Evolutionary conservation across 495 filamentous ascomycete species (phyloP).

Genomic region (Hyaloscypha hepaticicola): DNA sequence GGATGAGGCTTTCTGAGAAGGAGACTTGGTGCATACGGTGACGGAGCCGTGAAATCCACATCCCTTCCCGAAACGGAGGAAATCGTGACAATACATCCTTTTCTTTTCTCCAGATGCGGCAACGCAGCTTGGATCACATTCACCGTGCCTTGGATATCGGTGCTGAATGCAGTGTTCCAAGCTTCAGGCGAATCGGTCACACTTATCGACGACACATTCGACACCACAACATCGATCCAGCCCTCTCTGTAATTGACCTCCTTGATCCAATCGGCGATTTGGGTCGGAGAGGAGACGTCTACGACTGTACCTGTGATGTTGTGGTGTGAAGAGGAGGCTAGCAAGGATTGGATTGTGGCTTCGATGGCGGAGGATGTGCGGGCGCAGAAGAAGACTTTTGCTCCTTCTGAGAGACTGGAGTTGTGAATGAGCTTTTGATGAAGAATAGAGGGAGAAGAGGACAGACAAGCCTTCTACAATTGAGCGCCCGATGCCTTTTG

Average conservation of each 20-base stretch:
- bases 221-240: conserved; percentile 2
- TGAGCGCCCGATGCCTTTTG: conserved; percentile 6
- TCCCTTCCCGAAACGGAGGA: conserved; percentile 4
- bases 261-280: not conserved
- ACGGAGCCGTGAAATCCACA: conserved; percentile 8
- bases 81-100: conserved; percentile 3
- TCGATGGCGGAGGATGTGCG: not conserved
- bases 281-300: not conserved
- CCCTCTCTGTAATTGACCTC: too few relatives aligned
- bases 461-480: conserved; percentile 7
- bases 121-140: not conserved
- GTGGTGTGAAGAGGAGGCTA: not conserved
- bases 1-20: too few relatives aligned
- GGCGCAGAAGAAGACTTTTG: conserved; percentile 4
- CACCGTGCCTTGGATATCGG: conserved; percentile 7
- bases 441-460: not conserved
- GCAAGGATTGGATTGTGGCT: not conserved
- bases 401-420: not conserved
- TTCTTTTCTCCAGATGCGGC: not conserved
- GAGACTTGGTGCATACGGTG: not conserved
- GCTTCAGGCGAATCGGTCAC: not conserved
- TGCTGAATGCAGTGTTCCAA: not conserved
- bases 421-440: not conserved
- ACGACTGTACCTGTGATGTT: not conserved
- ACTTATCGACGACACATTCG: not conserved